These are phyloP conservation scores for Pyrenochaeta sp. DNA, from an alignment of 2,329 filamentous ascomycete genomes.

Conservation along the genomic window DNA sequence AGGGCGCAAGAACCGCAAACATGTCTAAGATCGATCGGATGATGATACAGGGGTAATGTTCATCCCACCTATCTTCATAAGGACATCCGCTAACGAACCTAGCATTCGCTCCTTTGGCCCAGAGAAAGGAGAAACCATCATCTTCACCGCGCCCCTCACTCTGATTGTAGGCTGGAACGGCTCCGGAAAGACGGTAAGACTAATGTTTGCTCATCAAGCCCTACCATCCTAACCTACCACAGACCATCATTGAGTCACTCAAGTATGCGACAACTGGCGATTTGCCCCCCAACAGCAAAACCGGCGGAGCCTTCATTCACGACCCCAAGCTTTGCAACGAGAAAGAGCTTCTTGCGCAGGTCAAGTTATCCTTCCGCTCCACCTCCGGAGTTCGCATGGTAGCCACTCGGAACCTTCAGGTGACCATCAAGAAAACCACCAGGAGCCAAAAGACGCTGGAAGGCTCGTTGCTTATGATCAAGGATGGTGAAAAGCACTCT, in stretches of 20 bases:
- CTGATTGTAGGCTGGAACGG: conserved; percentile 98
- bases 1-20: conserved; percentile 7
- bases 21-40: conserved; percentile 82
- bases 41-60: conserved; percentile 74
- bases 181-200: conserved; percentile 86
- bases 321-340: conserved; percentile 92
- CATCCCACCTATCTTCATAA: conserved; percentile 4
- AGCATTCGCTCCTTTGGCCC: conserved; percentile 87
- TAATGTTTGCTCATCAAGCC: no score
- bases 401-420: conserved; percentile 81
- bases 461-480: conserved; percentile 75
- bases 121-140: conserved; percentile 75
- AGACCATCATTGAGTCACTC: conserved; percentile 96
- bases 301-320: conserved; percentile 91
- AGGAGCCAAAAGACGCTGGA: conserved; percentile 85
- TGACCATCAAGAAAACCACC: conserved; percentile 82
- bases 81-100: conserved; percentile 10
- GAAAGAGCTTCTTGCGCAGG: conserved; percentile 87
- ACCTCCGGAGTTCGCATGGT: conserved; percentile 82
- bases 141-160: conserved; percentile 89
- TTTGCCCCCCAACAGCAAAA: conserved; percentile 86
- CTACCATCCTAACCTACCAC: no score
- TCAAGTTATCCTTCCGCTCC: conserved; percentile 85
- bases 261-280: conserved; percentile 98
- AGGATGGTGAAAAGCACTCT: conserved; percentile 79